These are phyloP conservation scores for Fistulifera solaris DNA, from an alignment of 108 stramenopile genomes.

Conservation along the genomic window DNA sequence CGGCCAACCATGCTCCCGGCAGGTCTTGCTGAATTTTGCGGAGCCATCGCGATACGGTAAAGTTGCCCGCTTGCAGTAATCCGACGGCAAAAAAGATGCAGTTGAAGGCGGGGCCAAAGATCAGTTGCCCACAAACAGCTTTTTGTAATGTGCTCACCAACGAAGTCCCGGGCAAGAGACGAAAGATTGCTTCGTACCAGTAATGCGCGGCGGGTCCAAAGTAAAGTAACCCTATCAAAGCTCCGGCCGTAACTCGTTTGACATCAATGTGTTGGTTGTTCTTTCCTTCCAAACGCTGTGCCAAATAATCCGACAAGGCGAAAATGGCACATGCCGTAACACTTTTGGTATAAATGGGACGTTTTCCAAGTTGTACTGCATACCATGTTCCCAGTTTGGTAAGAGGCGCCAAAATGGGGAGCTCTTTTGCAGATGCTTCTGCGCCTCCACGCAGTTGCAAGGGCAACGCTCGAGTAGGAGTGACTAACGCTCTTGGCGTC, in stretches of 20 bases:
- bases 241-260: slow-evolving; percentile 37
- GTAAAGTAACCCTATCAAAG: slow-evolving; percentile 61
- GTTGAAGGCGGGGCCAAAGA: slow-evolving; percentile 83
- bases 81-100: slow-evolving; percentile 73
- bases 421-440: no score
- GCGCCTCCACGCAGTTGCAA: no score
- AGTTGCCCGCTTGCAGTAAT: slow-evolving; percentile 47
- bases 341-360: slow-evolving; percentile 74
- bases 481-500: no score
- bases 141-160: slow-evolving; percentile 64
- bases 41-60: slow-evolving; percentile 46
- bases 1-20: slow-evolving; percentile 66
- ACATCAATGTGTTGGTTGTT: slow-evolving; percentile 17
- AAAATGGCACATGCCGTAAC: slow-evolving; percentile 67
- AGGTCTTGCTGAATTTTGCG: slow-evolving; percentile 62
- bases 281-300: slow-evolving; percentile 55
- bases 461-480: no score
- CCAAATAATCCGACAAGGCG: slow-evolving; percentile 58
- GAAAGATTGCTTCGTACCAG: slow-evolving; percentile 73
- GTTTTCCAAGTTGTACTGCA: slow-evolving; percentile 15
- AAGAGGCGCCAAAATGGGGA: not conserved
- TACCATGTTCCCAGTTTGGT: slow-evolving; percentile 20
- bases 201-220: slow-evolving; percentile 83
- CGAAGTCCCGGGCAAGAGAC: slow-evolving; percentile 45
- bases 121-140: slow-evolving; percentile 70